Conservation (phyloP, 75 land plant species). For the Ceratopteris richardii region DNA sequence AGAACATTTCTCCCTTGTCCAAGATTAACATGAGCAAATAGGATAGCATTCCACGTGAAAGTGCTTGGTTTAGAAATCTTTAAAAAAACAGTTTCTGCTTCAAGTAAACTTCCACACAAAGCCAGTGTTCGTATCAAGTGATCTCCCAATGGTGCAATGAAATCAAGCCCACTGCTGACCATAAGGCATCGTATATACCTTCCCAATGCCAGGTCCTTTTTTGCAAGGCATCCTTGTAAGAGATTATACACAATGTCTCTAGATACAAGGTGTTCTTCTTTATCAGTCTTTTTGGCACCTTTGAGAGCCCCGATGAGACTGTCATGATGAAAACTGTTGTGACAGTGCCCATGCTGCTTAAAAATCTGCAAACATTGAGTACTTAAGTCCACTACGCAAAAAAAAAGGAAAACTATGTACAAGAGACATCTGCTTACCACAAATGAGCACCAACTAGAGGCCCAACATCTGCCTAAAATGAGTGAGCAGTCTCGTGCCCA, state of each 20-base stretch:
- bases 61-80: not conserved
- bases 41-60: constrained; percentile 3
- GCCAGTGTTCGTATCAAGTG: constrained; percentile 4
- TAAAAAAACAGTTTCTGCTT: not conserved
- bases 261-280: not conserved
- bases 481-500: too few species aligned
- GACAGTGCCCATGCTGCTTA: too few species aligned
- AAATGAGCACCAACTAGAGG: too few species aligned
- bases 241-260: constrained; percentile 4
- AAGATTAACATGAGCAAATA: constrained; percentile 2
- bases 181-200: constrained; percentile 5
- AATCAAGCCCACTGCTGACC: constrained; percentile 4
- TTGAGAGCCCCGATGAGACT: too few species aligned
- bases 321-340: too few species aligned
- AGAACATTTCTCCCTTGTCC: not conserved
- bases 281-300: not conserved
- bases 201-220: not conserved
- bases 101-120: constrained; percentile 1
- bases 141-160: constrained; percentile 4
- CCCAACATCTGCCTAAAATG: too few species aligned
- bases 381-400: too few species aligned
- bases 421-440: too few species aligned
- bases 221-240: not conserved
- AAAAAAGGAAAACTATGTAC: too few species aligned
- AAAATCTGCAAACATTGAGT: too few species aligned